Evolutionary conservation across 163 green algal genomes (phyloP).

Genomic region (Chlamydomonas reinhardtii): DNA sequence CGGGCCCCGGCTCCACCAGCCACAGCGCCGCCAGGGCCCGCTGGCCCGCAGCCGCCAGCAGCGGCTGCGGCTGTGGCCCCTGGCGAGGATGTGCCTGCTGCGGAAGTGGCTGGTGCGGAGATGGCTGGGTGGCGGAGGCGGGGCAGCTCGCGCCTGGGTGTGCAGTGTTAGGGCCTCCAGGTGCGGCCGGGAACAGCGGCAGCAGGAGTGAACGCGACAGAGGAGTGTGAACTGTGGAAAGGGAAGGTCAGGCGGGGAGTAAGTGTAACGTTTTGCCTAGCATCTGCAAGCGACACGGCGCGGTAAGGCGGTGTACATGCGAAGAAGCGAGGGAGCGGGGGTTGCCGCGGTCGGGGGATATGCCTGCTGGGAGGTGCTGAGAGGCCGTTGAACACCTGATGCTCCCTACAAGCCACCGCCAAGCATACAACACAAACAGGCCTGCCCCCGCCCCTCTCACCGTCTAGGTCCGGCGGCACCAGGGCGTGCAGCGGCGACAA

Average conservation of each 20-base stretch:
- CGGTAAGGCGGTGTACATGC: too few species aligned
- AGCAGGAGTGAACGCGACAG: slow-evolving; percentile 14
- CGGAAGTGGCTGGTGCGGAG: neutral
- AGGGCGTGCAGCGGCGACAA: slow-evolving; percentile 19
- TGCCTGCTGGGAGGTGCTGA: too few species aligned
- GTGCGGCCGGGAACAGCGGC: neutral
- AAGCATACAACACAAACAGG: too few species aligned
- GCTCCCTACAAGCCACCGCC: too few species aligned
- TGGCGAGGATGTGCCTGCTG: too few species aligned
- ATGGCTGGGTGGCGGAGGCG: neutral
- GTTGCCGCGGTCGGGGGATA: too few species aligned
- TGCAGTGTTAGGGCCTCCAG: too few species aligned
- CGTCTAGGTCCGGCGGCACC: slow-evolving; percentile 11
- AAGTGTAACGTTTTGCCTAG: too few species aligned
- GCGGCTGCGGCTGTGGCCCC: neutral
- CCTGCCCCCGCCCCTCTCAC: too few species aligned
- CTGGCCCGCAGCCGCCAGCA: neutral
- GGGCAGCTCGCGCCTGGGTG: neutral
- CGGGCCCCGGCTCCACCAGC: slow-evolving; percentile 19
- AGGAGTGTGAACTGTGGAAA: neutral
- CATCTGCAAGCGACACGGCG: too few species aligned
- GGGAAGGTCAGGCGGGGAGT: neutral
- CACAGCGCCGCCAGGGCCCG: slow-evolving; percentile 14
- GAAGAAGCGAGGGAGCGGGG: too few species aligned
- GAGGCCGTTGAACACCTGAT: too few species aligned